Conservation (phyloP, 805 yeast species). For the Pichia insulana region DNA sequence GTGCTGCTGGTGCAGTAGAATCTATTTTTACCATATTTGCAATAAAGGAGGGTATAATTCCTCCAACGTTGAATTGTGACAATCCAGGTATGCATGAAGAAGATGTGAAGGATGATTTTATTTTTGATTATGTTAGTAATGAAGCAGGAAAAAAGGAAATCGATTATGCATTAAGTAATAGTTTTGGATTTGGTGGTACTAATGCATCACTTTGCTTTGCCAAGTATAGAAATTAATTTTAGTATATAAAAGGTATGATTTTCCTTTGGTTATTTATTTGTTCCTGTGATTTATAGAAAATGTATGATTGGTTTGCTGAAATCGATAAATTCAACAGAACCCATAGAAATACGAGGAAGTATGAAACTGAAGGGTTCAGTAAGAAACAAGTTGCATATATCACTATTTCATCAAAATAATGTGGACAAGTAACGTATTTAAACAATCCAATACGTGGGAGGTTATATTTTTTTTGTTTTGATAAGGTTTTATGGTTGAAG, state of each 20-base stretch:
- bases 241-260: constrained; percentile 27
- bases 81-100: constrained; percentile 40
- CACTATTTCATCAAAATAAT: constrained; percentile 57
- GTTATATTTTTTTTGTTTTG: constrained; percentile 45
- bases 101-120: constrained; percentile 32
- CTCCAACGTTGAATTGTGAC: constrained; percentile 74
- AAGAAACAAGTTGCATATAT: constrained; percentile 34
- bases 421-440: constrained; percentile 49
- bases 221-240: constrained; percentile 17
- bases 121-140: constrained; percentile 51
- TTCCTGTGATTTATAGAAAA: constrained; percentile 32
- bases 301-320: constrained; percentile 45
- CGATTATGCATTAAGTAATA: constrained; percentile 66
- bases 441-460: constrained; percentile 47
- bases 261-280: constrained; percentile 10
- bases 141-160: constrained; percentile 31
- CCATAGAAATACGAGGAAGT: constrained; percentile 26
- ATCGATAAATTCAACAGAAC: constrained; percentile 42
- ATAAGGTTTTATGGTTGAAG: constrained; percentile 40
- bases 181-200: constrained; percentile 98
- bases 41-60: constrained; percentile 45
- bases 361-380: constrained; percentile 11
- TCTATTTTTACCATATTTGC: constrained; percentile 72
- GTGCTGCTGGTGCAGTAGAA: constrained; percentile 96
- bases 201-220: constrained; percentile 65